A percentile compares a stretch with the other conserved stretches of the same genome.
Conservation (phyloP, 2,329 filamentous ascomycete species). For the Pseudocercospora macadamiae region DNA sequence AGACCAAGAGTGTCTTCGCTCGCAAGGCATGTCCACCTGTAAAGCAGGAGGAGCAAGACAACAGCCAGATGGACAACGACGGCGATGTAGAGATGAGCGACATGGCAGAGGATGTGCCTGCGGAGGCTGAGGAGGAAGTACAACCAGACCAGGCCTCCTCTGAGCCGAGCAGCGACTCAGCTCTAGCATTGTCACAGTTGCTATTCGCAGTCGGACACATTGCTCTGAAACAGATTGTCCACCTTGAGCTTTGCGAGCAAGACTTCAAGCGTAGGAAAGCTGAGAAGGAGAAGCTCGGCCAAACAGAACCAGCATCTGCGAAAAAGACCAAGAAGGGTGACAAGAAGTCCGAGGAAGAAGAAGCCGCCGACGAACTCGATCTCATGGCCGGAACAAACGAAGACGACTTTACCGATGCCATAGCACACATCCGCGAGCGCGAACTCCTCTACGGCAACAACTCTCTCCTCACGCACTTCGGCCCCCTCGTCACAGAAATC, state of each 20-base stretch:
- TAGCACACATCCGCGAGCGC: conserved; percentile 80
- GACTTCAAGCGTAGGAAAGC: conserved; percentile 97
- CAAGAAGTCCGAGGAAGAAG: conserved; percentile 51
- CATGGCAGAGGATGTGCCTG: conserved; percentile 31
- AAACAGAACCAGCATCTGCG: conserved; percentile 48
- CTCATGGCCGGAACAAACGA: conserved; percentile 96
- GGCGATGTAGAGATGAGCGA: conserved; percentile 45
- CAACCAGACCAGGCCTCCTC: conserved; percentile 23
- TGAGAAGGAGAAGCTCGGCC: conserved; percentile 67
- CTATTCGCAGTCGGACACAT: conserved; percentile 95
- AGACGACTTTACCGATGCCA: conserved; percentile 87
- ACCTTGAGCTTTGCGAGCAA: conserved; percentile 93
- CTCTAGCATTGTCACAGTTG: conserved; percentile 81
- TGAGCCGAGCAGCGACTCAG: conserved; percentile 37
- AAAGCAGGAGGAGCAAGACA: conserved; percentile 34
- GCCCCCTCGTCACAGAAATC: conserved; percentile 87
- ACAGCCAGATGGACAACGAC: conserved; percentile 37
- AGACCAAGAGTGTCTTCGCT: conserved; percentile 80
- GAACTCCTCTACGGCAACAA: conserved; percentile 81
- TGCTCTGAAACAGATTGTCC: conserved; percentile 98
- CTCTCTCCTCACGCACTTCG: conserved; percentile 86
- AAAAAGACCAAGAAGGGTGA: conserved; percentile 47
- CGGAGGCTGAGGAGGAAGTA: conserved; percentile 27
- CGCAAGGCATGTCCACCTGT: conserved; percentile 48
- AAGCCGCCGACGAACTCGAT: conserved; percentile 86